A percentile compares a stretch with the other conserved stretches of the same genome.
These are phyloP conservation scores for Wallacemonas collosoma DNA, from an alignment of 208 protist genomes.

Conservation along the genomic window DNA sequence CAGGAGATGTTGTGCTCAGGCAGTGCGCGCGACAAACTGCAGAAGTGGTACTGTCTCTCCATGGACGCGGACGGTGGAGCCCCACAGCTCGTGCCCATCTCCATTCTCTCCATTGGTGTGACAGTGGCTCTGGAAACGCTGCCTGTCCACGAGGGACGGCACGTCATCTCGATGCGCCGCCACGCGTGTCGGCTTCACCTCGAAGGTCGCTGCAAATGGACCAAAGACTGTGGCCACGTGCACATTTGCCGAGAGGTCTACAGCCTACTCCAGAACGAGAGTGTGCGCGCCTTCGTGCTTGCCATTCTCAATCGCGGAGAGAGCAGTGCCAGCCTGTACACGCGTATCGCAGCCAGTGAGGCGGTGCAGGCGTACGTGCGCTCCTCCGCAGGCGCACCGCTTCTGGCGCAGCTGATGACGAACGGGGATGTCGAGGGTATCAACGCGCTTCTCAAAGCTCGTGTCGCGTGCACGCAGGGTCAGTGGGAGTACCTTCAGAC, in stretches of 20 bases:
- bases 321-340: constrained; percentile 23
- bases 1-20: constrained; percentile 48
- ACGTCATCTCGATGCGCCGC: constrained; percentile 44
- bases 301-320: constrained; percentile 25
- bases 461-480: constrained; percentile 17
- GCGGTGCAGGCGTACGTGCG: constrained; percentile 32
- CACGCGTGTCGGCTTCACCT: constrained; percentile 50
- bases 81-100: constrained; percentile 39
- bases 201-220: constrained; percentile 61
- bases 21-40: constrained; percentile 37
- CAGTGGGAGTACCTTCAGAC: constrained; percentile 14
- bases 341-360: constrained; percentile 19
- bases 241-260: constrained; percentile 49
- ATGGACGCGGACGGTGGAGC: constrained; percentile 33
- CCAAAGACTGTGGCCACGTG: constrained; percentile 62
- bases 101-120: constrained; percentile 38
- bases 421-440: constrained; percentile 26
- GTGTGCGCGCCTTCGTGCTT: constrained; percentile 34
- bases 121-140: constrained; percentile 51
- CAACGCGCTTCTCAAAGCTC: constrained; percentile 26
- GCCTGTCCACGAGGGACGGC: constrained; percentile 26
- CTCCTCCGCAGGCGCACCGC: constrained; percentile 26
- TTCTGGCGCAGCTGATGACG: constrained; percentile 36
- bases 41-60: constrained; percentile 32
- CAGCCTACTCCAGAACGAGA: constrained; percentile 29